Evolutionary conservation across 139 green algal genomes (phyloP).

Genomic region (Volvox reticuliferus): DNA sequence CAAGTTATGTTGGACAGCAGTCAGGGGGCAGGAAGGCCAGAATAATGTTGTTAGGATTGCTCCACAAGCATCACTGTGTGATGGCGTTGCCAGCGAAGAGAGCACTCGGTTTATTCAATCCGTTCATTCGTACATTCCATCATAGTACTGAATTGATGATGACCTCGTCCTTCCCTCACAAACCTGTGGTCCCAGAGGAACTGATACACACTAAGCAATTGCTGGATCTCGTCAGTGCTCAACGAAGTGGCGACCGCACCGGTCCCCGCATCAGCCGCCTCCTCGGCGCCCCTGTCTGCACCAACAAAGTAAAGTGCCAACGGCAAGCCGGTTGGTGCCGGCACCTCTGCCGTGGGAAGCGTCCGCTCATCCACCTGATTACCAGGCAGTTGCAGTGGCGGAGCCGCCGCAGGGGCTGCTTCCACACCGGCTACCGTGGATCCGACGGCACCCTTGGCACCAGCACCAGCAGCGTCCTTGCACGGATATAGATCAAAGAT

Average conservation of each 20-base stretch:
- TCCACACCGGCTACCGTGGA: neutral
- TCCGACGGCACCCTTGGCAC: neutral
- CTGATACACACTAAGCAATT: constrained; percentile 64
- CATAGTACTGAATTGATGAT: too few relatives aligned
- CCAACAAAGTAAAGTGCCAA: constrained; percentile 58
- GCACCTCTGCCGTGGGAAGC: neutral
- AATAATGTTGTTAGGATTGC: too few relatives aligned
- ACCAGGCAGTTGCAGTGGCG: neutral
- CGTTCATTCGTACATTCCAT: too few relatives aligned
- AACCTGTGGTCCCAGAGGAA: constrained; percentile 59
- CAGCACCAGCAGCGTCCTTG: too few relatives aligned
- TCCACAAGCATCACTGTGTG: too few relatives aligned
- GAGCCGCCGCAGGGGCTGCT: neutral
- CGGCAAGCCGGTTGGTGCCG: neutral
- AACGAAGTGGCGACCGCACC: neutral
- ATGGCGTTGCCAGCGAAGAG: too few relatives aligned
- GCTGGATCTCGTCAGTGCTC: constrained; percentile 6
- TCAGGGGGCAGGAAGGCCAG: too few relatives aligned
- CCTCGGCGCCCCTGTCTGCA: neutral
- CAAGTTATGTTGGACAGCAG: too few relatives aligned
- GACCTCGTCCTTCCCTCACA: neutral
- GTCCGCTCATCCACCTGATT: constrained; percentile 27
- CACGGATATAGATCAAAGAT: too few relatives aligned
- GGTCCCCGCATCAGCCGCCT: neutral
- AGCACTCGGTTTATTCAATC: too few relatives aligned